These are phyloP conservation scores for Dichotomocladium elegans DNA, from an alignment of 371 early-diverging fungal genomes.

Conservation along the genomic window DNA sequence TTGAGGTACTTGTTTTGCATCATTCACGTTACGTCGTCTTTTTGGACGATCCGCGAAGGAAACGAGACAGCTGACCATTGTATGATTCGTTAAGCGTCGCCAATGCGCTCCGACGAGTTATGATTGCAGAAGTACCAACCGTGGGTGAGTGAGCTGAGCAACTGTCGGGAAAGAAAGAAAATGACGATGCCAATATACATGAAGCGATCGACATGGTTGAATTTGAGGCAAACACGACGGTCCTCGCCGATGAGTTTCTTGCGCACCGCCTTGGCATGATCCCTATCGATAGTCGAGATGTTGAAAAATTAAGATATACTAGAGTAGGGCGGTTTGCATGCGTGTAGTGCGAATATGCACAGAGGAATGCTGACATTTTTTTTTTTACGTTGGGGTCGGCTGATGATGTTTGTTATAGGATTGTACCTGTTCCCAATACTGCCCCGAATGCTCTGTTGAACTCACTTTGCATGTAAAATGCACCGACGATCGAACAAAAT, in stretches of 20 bases:
- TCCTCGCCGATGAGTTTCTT: slow-evolving; percentile 97
- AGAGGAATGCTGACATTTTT: not conserved
- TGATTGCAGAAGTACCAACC: slow-evolving; percentile 98
- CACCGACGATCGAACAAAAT: slow-evolving; percentile 67
- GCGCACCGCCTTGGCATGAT: slow-evolving; percentile 99
- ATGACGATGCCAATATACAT: no score
- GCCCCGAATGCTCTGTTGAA: slow-evolving; percentile 89
- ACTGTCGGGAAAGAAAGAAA: no score
- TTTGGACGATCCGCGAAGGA: no score
- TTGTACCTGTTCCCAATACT: slow-evolving; percentile 88
- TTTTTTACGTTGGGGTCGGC: no score
- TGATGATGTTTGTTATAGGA: no score
- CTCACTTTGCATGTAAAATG: slow-evolving; percentile 84
- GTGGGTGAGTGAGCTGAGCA: slow-evolving; percentile 73
- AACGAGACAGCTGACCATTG: slow-evolving; percentile 1
- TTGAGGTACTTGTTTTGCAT: slow-evolving; percentile 63
- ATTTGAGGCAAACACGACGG: slow-evolving; percentile 93
- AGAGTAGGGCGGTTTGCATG: slow-evolving; percentile 43
- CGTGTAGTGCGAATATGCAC: not conserved
- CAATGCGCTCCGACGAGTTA: slow-evolving; percentile 94
- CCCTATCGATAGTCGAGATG: slow-evolving; percentile 82
- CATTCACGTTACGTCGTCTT: not conserved
- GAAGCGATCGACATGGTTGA: slow-evolving; percentile 98
- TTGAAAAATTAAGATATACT: slow-evolving; percentile 80
- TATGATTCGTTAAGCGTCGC: slow-evolving; percentile 66